phyloP scores from a whole-genome alignment of 2,329 filamentous ascomycete species.

The Verticillium zaregamsianum region DNA sequence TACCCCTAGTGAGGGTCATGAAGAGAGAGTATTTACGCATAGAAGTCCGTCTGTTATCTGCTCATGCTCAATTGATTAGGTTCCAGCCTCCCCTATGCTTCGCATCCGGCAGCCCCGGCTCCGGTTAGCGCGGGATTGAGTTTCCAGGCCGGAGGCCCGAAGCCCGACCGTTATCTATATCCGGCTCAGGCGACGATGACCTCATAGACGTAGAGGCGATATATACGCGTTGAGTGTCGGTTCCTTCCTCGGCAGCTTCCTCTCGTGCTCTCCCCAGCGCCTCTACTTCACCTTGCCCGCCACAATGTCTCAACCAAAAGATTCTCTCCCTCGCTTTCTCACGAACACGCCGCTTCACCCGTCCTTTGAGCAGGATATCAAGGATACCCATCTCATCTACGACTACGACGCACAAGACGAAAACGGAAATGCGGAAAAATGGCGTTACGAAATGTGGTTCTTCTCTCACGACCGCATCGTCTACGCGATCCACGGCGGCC shows the following conservation, averaged over 20 bases:
- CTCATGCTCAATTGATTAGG: not conserved
- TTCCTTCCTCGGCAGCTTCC: too few species aligned
- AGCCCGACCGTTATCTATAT: not conserved
- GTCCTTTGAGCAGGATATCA: conserved; percentile 45
- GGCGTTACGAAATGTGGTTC: conserved; percentile 61
- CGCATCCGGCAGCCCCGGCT: not conserved
- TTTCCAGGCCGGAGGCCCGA: not conserved
- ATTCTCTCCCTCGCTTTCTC: conserved; percentile 11
- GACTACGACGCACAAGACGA: conserved; percentile 47
- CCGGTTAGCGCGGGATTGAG: not conserved
- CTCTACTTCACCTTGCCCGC: not conserved
- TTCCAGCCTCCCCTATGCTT: not conserved
- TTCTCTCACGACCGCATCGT: conserved; percentile 49
- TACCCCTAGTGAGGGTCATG: too few species aligned
- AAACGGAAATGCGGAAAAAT: conserved; percentile 49
- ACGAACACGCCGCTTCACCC: conserved; percentile 14
- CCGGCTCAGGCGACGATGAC: not conserved
- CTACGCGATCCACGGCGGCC: conserved; percentile 56
- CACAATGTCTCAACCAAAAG: not conserved
- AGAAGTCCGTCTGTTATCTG: not conserved
- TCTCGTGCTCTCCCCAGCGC: too few species aligned
- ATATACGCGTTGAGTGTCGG: not conserved
- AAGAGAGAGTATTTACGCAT: too few species aligned
- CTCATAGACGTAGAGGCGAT: not conserved
- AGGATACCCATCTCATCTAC: conserved; percentile 51